Evolutionary conservation across 176 grass and related monocot genomes (phyloP).

Genomic region (Echinochloa phyllopogon): DNA sequence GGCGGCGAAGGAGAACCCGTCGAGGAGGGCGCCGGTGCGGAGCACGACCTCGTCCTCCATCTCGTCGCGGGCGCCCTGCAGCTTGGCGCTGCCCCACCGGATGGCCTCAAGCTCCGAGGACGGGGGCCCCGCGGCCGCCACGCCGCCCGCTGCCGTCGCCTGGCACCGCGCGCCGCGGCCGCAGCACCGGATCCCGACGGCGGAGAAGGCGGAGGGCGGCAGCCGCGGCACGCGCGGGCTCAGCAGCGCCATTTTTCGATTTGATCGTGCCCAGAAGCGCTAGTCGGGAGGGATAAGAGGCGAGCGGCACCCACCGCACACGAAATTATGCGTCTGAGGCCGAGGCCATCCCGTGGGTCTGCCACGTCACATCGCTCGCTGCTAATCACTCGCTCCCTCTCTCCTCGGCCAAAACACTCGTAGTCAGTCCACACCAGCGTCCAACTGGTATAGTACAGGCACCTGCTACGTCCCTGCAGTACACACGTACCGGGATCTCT

Average conservation of each 20-base stretch:
- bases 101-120: constrained; percentile 58
- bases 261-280: background rate
- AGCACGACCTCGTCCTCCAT: constrained; percentile 95
- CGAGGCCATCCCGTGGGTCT: background rate
- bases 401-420: background rate
- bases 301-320: constrained; percentile 41
- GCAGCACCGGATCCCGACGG: constrained; percentile 7
- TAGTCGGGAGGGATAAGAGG: constrained; percentile 41
- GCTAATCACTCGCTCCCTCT: constrained; percentile 21
- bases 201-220: constrained; percentile 44
- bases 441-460: background rate
- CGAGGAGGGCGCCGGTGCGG: constrained; percentile 53
- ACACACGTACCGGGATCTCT: background rate
- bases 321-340: constrained; percentile 17
- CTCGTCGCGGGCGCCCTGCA: constrained; percentile 85
- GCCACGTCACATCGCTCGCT: constrained; percentile 26
- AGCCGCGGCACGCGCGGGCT: constrained; percentile 72
- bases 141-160: constrained; percentile 50
- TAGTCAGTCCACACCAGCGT: background rate
- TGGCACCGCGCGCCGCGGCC: constrained; percentile 45
- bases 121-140: constrained; percentile 49
- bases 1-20: constrained; percentile 93
- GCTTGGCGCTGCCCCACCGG: constrained; percentile 86
- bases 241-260: constrained; percentile 70
- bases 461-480: background rate